Conservation (phyloP, 495 filamentous ascomycete species). For the Aspergillus asperescens region DNA sequence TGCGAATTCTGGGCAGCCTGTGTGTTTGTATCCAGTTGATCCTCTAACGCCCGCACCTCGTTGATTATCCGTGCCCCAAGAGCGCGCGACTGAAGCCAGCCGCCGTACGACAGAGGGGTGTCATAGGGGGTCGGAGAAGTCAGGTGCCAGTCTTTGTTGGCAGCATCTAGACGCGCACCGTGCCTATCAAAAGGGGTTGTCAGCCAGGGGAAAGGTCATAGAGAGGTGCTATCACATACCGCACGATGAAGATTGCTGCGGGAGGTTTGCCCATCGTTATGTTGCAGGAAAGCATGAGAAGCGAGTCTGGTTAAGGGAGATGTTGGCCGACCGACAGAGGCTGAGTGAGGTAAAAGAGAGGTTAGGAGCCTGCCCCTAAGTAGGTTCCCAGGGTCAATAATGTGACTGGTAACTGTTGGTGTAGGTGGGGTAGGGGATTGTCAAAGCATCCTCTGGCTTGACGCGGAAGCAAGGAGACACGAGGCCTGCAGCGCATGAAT, state of each 20-base stretch:
- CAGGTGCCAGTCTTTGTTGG: constrained; percentile 91
- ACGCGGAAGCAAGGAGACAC: constrained; percentile 8
- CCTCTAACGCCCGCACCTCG: constrained; percentile 51
- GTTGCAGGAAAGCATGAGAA: constrained; percentile 1
- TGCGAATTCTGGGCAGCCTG: constrained; percentile 17
- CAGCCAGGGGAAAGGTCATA: neutral
- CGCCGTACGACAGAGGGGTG: constrained; percentile 88
- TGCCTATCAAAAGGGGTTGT: constrained; percentile 52
- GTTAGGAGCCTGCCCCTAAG: neutral
- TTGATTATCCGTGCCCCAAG: constrained; percentile 74
- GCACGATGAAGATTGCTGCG: constrained; percentile 71
- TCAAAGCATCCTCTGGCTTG: constrained; percentile 12
- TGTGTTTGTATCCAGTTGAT: constrained; percentile 16
- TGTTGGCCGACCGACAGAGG: neutral
- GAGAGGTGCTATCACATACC: constrained; percentile 45
- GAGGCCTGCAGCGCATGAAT: neutral
- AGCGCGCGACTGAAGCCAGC: constrained; percentile 79
- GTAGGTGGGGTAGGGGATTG: constrained; percentile 10
- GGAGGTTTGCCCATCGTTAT: constrained; percentile 51
- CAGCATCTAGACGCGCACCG: constrained; percentile 85
- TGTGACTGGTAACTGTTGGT: constrained; percentile 9
- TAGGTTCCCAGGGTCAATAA: constrained; percentile 3
- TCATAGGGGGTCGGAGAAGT: constrained; percentile 95
- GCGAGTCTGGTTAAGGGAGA: neutral
- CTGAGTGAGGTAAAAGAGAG: neutral